These are phyloP conservation scores for Mrakia gelida DNA, from an alignment of 768 basidiomycete species.

Conservation along the genomic window DNA sequence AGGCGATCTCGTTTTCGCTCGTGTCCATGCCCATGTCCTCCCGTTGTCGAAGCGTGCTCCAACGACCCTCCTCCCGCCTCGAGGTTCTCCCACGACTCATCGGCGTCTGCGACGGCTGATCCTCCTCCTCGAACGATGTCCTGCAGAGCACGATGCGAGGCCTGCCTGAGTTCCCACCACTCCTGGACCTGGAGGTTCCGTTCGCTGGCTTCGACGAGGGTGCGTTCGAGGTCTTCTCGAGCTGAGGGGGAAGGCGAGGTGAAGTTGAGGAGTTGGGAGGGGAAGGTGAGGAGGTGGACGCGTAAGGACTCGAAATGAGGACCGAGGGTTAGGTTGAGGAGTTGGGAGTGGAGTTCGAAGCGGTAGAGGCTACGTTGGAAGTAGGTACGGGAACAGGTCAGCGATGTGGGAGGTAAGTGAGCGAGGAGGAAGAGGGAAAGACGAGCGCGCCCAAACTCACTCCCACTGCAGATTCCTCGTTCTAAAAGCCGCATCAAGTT, in stretches of 20 bases:
- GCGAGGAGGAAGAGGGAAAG: not conserved
- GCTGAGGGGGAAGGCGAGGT: not conserved
- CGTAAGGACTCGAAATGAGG: constrained; percentile 16
- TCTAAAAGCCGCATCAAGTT: constrained; percentile 11
- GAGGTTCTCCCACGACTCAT: constrained; percentile 25
- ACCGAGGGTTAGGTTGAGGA: constrained; percentile 30
- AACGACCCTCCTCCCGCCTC: not conserved
- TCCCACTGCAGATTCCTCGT: constrained; percentile 20
- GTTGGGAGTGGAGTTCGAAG: constrained; percentile 25
- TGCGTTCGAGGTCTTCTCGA: constrained; percentile 10
- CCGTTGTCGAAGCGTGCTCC: not conserved
- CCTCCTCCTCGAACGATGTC: not conserved
- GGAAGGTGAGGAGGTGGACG: constrained; percentile 29
- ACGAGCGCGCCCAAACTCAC: not conserved
- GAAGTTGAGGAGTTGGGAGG: constrained; percentile 24
- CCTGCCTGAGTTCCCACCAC: constrained; percentile 13
- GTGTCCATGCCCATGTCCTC: not conserved
- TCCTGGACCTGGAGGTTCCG: constrained; percentile 15
- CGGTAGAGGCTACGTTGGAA: constrained; percentile 15
- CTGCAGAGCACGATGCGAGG: not conserved
- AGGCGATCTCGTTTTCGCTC: constrained; percentile 29
- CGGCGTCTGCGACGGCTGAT: not conserved
- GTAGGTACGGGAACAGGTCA: not conserved
- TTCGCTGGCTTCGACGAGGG: constrained; percentile 18
- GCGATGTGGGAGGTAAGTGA: too few relatives aligned